Evolutionary conservation across 1,284 basidiomycete species (phyloP), one percentile per base, ranked within the genome.

Genomic region (Mycosarcoma maydis): DNA sequence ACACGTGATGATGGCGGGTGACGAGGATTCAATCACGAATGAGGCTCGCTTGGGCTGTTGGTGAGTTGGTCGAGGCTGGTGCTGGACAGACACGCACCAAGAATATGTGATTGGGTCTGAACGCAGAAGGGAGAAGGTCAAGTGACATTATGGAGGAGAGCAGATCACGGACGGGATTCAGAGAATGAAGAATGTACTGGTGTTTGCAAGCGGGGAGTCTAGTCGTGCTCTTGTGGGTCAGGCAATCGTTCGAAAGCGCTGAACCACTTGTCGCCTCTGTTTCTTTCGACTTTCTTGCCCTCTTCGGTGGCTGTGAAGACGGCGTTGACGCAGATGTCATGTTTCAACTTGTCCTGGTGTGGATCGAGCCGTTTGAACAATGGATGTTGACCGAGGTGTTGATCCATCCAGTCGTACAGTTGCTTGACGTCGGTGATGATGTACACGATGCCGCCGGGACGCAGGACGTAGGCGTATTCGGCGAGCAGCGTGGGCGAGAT

Each of bases 371-470:
- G 85, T 73, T 92, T 87, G 81, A 99, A 98, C 16, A 96, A 84
- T 0, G 94, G 93, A 81, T 94, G 95, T 0, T 85, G 86, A 43
- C 87, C 87, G 17, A 98, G 85, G 83, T 98, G 95, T 9, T 87
- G 85, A 50, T 88, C 89, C 93, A 98, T 98, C 96, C 96, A 99
- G 51, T 90, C 87, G 82, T 96, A 91, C 13, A 99, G 86, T 80
- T 98, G 93, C 62, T 88, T 87, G 23, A 99, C 96, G 79, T 99
- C 96, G 3, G 96, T 99, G 80, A 98, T 95, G 8, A 95, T 98
- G 84, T 98, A 99, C 14, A 98, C 86, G 75, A 97, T 90, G 0
- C 95, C 96, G 11, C 92, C 94, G 0, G 92, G 91, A 24, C 88
- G 87, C 22, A 98, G 87, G 20, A 92, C 90, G 80, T 92, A 97